phyloP scores from a whole-genome alignment of 2,329 filamentous ascomycete genomes.

The Teratosphaeria destructans region DNA sequence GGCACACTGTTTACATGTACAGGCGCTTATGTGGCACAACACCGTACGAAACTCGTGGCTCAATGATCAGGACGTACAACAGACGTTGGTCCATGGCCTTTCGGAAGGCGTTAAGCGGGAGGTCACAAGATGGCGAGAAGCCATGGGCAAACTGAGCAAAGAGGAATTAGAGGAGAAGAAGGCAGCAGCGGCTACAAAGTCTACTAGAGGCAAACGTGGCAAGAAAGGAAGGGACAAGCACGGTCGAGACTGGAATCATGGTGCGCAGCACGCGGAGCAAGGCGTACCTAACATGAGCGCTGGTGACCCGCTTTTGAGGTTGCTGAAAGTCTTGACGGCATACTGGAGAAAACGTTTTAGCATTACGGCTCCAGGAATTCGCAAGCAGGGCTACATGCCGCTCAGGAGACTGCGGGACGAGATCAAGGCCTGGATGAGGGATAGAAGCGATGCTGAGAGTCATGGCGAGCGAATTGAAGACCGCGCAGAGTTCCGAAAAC shows the following conservation, averaged over 20 bases:
- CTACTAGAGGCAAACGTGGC: constrained; percentile 28
- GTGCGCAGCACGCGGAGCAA: constrained; percentile 58
- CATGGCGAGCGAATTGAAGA: constrained; percentile 69
- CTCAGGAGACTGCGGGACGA: constrained; percentile 65
- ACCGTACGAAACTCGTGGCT: constrained; percentile 74
- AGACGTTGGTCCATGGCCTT: constrained; percentile 64
- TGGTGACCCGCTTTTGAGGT: constrained; percentile 67
- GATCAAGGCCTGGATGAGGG: constrained; percentile 57
- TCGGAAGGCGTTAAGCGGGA: constrained; percentile 59
- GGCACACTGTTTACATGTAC: constrained; percentile 83
- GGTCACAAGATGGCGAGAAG: constrained; percentile 60
- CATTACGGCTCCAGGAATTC: constrained; percentile 64
- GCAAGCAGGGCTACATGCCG: constrained; percentile 84
- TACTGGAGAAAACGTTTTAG: constrained; percentile 86
- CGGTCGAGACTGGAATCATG: constrained; percentile 60
- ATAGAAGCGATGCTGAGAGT: constrained; percentile 48
- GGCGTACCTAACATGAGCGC: constrained; percentile 67
- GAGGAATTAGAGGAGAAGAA: constrained; percentile 33
- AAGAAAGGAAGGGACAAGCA: constrained; percentile 31
- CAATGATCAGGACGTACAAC: constrained; percentile 65
- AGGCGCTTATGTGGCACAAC: constrained; percentile 83
- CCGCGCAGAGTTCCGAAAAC: constrained; percentile 56
- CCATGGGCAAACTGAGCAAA: constrained; percentile 47
- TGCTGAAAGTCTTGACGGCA: constrained; percentile 64
- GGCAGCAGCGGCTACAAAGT: constrained; percentile 19